phyloP scores from a whole-genome alignment of 2,329 filamentous ascomycete species.

The Septoria linicola region DNA sequence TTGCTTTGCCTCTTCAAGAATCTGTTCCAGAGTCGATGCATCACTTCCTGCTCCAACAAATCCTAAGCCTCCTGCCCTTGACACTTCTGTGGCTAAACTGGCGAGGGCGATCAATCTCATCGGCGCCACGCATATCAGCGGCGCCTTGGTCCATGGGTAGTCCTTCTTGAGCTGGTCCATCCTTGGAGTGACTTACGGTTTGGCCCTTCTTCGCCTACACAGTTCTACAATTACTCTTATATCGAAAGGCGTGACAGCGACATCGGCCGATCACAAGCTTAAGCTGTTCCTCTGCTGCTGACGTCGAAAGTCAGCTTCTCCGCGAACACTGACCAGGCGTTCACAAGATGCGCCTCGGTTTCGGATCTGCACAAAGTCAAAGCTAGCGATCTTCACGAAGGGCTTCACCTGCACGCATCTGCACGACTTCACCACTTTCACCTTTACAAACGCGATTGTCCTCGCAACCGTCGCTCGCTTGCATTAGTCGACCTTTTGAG shows the following conservation, averaged over 20 bases:
- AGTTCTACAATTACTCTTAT: neutral
- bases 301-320: constrained; percentile 15
- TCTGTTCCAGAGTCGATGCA: constrained; percentile 35
- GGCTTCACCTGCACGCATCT: constrained; percentile 1
- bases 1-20: constrained; percentile 33
- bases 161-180: constrained; percentile 32
- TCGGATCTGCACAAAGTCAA: constrained; percentile 4
- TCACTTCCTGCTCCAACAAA: constrained; percentile 49
- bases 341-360: neutral
- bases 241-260: constrained; percentile 10
- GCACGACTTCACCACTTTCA: constrained; percentile 16
- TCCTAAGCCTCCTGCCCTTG: constrained; percentile 51
- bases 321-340: neutral
- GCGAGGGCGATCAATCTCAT: constrained; percentile 64
- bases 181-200: neutral
- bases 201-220: neutral
- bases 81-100: constrained; percentile 60
- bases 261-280: constrained; percentile 15
- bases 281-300: neutral
- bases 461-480: constrained; percentile 1
- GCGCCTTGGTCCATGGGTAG: constrained; percentile 60
- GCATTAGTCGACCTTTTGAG: constrained; percentile 17
- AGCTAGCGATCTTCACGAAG: constrained; percentile 6
- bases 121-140: constrained; percentile 63
- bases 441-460: neutral